phyloP scores from a whole-genome alignment of 2,329 filamentous ascomycete species.

The Alternaria viburni region DNA sequence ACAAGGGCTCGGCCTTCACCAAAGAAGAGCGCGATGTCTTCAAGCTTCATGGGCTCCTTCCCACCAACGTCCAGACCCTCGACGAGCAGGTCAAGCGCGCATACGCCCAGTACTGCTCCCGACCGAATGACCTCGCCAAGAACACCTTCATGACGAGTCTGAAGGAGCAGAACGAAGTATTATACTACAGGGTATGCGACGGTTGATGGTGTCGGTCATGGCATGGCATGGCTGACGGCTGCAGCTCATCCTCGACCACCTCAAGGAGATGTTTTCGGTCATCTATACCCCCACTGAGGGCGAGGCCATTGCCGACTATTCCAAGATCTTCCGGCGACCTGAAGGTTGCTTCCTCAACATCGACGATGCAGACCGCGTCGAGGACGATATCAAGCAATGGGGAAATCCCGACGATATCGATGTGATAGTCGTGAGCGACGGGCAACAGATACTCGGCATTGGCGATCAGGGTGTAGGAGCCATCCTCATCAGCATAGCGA shows the following conservation, averaged over 20 bases:
- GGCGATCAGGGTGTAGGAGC: conserved; percentile 88
- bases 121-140: conserved; percentile 72
- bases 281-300: conserved; percentile 92
- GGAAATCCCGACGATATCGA: conserved; percentile 77
- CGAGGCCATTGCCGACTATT: conserved; percentile 86
- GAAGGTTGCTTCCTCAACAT: conserved; percentile 85
- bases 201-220: not conserved
- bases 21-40: conserved; percentile 72
- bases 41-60: conserved; percentile 74
- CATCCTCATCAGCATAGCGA: conserved; percentile 83
- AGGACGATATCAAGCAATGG: conserved; percentile 71
- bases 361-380: conserved; percentile 68
- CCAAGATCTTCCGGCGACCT: conserved; percentile 75
- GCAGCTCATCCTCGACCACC: conserved; percentile 74
- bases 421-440: conserved; percentile 85
- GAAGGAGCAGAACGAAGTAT: conserved; percentile 83
- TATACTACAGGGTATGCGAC: conserved; percentile 72
- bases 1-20: conserved; percentile 83
- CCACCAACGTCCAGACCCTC: conserved; percentile 73
- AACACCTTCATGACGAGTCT: conserved; percentile 88
- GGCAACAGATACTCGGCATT: conserved; percentile 78
- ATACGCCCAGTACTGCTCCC: conserved; percentile 76
- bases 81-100: conserved; percentile 78
- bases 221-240: conserved; percentile 3
- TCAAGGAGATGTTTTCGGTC: conserved; percentile 88